Evolutionary conservation across 768 basidiomycete species (phyloP).

Genomic region (Tricholoma hemisulphureum): DNA sequence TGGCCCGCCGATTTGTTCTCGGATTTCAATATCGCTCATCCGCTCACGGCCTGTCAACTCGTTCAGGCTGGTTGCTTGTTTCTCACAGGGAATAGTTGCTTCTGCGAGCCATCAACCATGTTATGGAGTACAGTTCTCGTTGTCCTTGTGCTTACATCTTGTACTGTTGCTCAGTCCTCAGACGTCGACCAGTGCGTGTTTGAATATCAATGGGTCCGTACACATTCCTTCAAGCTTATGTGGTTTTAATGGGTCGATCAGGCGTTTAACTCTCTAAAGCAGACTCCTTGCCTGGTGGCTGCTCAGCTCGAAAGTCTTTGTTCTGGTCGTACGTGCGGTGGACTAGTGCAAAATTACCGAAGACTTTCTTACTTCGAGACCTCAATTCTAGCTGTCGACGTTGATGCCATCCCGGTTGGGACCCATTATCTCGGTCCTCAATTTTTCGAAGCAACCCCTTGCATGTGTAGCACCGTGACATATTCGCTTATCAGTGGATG

Average conservation of each 20-base stretch:
- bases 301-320: slow-evolving; percentile 48
- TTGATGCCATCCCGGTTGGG: slow-evolving; percentile 36
- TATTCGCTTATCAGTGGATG: slow-evolving; percentile 62
- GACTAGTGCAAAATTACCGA: neutral
- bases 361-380: slow-evolving; percentile 2
- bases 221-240: neutral
- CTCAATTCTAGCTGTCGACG: slow-evolving; percentile 31
- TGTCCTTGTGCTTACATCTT: neutral
- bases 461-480: slow-evolving; percentile 56
- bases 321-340: slow-evolving; percentile 28
- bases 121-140: neutral
- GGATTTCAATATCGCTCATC: neutral
- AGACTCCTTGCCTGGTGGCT: slow-evolving; percentile 51
- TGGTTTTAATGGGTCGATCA: slow-evolving; percentile 11
- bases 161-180: slow-evolving; percentile 30
- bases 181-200: slow-evolving; percentile 36
- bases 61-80: neutral
- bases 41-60: neutral
- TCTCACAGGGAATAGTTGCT: too few relatives aligned
- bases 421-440: slow-evolving; percentile 45
- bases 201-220: slow-evolving; percentile 37
- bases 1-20: neutral
- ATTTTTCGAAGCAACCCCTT: slow-evolving; percentile 34
- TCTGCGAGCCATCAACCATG: slow-evolving; percentile 1
- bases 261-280: slow-evolving; percentile 40